These are phyloP conservation scores for Picea glauca DNA, from an alignment of 75 land plant species.

Conservation along the genomic window DNA sequence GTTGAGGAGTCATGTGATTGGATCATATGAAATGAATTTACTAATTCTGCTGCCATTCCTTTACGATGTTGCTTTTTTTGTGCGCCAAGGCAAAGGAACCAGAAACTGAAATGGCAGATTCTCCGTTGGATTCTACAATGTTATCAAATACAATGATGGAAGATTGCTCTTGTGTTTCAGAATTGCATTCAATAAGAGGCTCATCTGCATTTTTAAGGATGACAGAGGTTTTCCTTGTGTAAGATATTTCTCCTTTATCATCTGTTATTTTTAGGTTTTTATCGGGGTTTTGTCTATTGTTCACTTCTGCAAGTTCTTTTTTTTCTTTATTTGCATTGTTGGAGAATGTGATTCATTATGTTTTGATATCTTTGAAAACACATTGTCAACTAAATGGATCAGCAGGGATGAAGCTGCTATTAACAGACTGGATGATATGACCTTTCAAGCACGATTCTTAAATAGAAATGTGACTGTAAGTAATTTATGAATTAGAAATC, in stretches of 20 bases:
- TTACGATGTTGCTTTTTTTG: neutral
- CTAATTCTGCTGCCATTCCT: neutral
- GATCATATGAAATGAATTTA: neutral
- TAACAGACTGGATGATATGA: neutral
- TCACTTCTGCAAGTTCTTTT: neutral
- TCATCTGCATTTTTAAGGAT: slow-evolving; percentile 7
- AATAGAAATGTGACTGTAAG: neutral
- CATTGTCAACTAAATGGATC: neutral
- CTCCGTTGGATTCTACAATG: neutral
- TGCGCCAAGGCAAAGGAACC: slow-evolving; percentile 1
- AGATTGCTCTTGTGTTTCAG: neutral
- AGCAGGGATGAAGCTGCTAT: neutral
- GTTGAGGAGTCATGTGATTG: neutral
- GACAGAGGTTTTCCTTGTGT: slow-evolving; percentile 9
- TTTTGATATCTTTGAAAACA: neutral
- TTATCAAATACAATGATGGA: neutral
- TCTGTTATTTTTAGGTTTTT: neutral
- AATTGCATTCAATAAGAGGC: neutral
- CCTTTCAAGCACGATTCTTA: neutral
- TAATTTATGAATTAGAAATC: neutral
- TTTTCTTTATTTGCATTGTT: neutral
- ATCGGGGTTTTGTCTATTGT: neutral
- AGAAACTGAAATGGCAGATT: neutral
- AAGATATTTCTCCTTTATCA: neutral
- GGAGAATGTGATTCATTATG: neutral